Base-by-base conservation (phyloP, 768 basidiomycete species). In the Pisolithus microcarpus region DNA sequence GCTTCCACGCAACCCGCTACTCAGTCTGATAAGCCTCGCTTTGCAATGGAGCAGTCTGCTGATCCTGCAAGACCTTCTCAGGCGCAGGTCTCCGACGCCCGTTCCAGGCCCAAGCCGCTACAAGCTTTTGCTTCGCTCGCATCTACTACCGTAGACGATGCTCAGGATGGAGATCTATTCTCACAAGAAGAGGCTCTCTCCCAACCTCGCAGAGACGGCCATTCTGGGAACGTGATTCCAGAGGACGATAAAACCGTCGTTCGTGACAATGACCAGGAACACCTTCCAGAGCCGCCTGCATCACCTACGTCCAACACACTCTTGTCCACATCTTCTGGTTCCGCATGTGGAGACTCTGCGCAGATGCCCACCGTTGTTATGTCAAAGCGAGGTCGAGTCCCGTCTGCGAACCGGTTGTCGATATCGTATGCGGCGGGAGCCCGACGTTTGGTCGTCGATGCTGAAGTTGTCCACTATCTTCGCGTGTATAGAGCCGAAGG, bases 341-440 rank as follows among this genome's bases (percentile, higher is more conserved):
- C 63, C 42, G 69, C 77, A 4, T 73, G 74, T 54, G 78, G 75
- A 51, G 81, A 80, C 40, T 52, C 67, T 10, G 69, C 70, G 0
- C 63, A 70, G 26, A 64, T 68, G n/a, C 68, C 63, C 45, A 53
- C 60, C 43, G 46, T 40, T 19, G 37, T 47, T 28, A 47, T 50
- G 31, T 48, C 57, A 10, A 78, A 76, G 56, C 60, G 65, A n/a
- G 69, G 66, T 13, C 74, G 71, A 56, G 71, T 73, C 0, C 84
- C 87, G 7, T 88, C 87, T 38, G 84, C 87, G 28, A 91, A 90
- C 58, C 80, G 88, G 16, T 69, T 99, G n/a, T 96, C 94, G 7
- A 92, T 98, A 65, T 87, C 95, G 0, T 99, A 96, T 68, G 91
- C 92, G 51, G 85, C 85, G 40, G 92, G 91, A 46, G 85, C 85